Conservation (phyloP, 768 basidiomycete species). For the Trametes sanguinea region DNA sequence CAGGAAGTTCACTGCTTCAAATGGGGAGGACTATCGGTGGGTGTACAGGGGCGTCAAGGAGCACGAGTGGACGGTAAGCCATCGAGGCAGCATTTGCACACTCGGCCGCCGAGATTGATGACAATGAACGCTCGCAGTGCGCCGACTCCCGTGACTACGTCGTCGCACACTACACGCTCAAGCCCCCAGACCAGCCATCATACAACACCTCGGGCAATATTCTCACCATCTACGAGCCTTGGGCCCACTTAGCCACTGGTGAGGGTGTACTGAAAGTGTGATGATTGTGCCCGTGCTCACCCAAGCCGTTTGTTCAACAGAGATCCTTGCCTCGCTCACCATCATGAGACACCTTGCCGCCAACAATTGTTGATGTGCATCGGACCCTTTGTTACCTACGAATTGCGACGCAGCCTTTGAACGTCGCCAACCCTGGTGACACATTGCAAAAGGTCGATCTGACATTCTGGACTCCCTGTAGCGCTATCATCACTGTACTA, state of each 20-base stretch:
- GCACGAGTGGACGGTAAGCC: conserved; percentile 76
- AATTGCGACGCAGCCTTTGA: too few species aligned
- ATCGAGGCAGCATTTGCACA: conserved; percentile 19
- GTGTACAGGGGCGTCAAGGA: conserved; percentile 51
- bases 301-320: conserved; percentile 34
- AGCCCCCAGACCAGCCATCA: conserved; percentile 52
- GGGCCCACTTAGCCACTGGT: conserved; percentile 56
- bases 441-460: too few species aligned
- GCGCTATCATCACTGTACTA: too few species aligned
- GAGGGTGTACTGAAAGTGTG: conserved; percentile 22
- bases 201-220: conserved; percentile 65
- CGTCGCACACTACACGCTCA: conserved; percentile 68
- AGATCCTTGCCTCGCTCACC: conserved; percentile 57
- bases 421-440: too few species aligned
- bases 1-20: conserved; percentile 67
- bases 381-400: too few species aligned
- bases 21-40: conserved; percentile 75
- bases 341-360: conserved; percentile 67
- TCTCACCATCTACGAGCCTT: conserved; percentile 59
- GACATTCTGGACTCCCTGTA: too few species aligned
- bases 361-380: conserved; percentile 33
- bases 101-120: conserved; percentile 2
- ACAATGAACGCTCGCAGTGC: conserved; percentile 43
- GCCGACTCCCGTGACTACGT: conserved; percentile 52
- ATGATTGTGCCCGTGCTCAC: conserved; percentile 15